Evolutionary conservation across 306 rosid genomes (phyloP), one percentile per base, ranked within the genome.

Genomic region (Gastrolobium villosum): DNA sequence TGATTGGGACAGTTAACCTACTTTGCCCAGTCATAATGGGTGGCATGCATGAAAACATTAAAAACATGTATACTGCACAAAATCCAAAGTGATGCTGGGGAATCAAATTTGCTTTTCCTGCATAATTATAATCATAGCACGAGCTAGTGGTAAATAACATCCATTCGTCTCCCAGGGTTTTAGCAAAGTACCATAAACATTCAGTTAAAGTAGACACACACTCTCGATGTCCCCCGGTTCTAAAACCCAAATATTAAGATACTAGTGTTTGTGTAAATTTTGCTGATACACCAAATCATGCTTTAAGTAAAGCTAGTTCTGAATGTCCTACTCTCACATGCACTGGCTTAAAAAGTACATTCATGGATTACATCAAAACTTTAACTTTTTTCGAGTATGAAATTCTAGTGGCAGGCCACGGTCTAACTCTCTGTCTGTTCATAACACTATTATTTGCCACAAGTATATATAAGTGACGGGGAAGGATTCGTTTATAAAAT

Each of bases 291-390:
- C 57, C 49, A 71, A 59, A 79, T 62, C 49, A 32, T 71, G 61
- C 79, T 43, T 53, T 72, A 72, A 53, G 53, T 50, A 79, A 79
- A 79, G 78, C 52, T 72, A 70, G 36, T 34, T 68, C 43, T 66
- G 14, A 52, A 68, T 55, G 59, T 79, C 60, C 39, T 72, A 70
- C 64, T 75, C 75, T 61, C 79, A 43, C 65, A 70, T 70, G 72
- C 75, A 75, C 32, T 52, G 52, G 39, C 57, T 73, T 44, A 6
- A 41, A 64, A 64, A 43, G 75, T 79, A 31, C 44, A 74, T 53
- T 32, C 70, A 74, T 60, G 66, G 57, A 57, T 34, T 61, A 54
- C 70, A 41, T 30, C 53, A 61, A 83, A 72, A 30, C 56, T 60
- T 37, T 20, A 55, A 44, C 45, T 54, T 59, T 49, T 43, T 43